These are phyloP conservation scores for Oxalis stricta DNA, from an alignment of 441 rosid genomes.

Conservation along the genomic window DNA sequence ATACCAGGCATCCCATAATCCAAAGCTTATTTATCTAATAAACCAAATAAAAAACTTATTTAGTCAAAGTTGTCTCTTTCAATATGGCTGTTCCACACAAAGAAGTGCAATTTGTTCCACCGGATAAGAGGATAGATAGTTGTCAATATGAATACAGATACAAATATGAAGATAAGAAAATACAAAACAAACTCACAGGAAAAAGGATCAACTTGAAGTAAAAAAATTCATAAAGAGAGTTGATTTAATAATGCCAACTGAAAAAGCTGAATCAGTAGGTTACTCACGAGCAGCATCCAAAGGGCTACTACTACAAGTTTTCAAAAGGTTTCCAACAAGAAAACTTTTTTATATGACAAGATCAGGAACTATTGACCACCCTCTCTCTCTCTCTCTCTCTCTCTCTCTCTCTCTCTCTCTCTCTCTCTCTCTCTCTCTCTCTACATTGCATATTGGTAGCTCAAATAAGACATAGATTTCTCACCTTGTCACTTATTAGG, in stretches of 20 bases:
- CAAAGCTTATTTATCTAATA: constrained; percentile 21
- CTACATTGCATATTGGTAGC: too few species aligned
- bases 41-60: constrained; percentile 15
- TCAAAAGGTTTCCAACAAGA: constrained; percentile 13
- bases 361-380: too few species aligned
- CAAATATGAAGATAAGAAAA: constrained; percentile 9
- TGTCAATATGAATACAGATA: constrained; percentile 3
- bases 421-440: constrained; percentile 3
- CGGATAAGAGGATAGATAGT: constrained; percentile 5
- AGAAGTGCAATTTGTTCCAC: background rate
- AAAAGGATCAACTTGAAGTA: constrained; percentile 11
- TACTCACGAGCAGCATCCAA: constrained; percentile 44
- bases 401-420: too few species aligned
- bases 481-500: constrained; percentile 31
- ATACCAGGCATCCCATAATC: constrained; percentile 86
- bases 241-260: constrained; percentile 42
- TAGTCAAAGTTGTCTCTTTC: constrained; percentile 6
- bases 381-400: too few species aligned
- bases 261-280: constrained; percentile 32
- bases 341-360: background rate
- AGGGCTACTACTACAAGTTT: constrained; percentile 24
- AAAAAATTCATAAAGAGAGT: constrained; percentile 15
- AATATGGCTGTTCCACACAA: background rate
- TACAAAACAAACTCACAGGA: constrained; percentile 15
- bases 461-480: background rate